These are phyloP conservation scores for Fusarium transvaalense DNA, from an alignment of 2,329 filamentous ascomycete species.

Conservation along the genomic window DNA sequence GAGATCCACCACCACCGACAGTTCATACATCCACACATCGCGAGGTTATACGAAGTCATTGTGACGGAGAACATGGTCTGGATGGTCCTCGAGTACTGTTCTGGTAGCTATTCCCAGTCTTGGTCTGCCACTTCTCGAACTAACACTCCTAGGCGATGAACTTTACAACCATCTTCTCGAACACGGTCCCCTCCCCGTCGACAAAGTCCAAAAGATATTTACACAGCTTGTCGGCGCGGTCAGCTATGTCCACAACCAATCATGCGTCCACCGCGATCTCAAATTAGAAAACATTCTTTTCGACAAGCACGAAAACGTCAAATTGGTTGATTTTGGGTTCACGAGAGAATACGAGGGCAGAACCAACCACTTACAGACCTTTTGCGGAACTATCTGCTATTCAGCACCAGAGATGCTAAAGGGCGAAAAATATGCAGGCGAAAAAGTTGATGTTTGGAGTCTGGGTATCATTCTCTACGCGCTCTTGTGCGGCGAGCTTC, in stretches of 20 bases:
- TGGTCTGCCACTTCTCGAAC: neutral
- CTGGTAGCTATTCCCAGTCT: constrained; percentile 67
- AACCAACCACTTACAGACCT: constrained; percentile 94
- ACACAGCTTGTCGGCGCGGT: constrained; percentile 95
- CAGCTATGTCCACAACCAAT: constrained; percentile 92
- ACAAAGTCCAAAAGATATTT: constrained; percentile 95
- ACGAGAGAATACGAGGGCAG: constrained; percentile 97
- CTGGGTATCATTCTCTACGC: constrained; percentile 88
- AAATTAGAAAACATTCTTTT: constrained; percentile 93
- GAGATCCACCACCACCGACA: constrained; percentile 99
- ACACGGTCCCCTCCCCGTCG: constrained; percentile 83
- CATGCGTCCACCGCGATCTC: constrained; percentile 94
- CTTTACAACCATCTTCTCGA: constrained; percentile 95
- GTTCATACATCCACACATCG: constrained; percentile 97
- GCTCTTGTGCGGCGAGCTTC: constrained; percentile 84
- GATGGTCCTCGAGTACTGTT: constrained; percentile 97
- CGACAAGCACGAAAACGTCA: constrained; percentile 97
- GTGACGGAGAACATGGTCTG: constrained; percentile 95
- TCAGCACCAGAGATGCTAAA: constrained; percentile 98
- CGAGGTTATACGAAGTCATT: constrained; percentile 96
- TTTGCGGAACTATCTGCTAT: constrained; percentile 97
- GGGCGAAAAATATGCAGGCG: constrained; percentile 96
- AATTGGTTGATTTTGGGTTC: constrained; percentile 97
- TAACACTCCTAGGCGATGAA: constrained; percentile 79
- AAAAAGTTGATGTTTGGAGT: constrained; percentile 98